These are phyloP conservation scores for Emmonsiellopsis sp. DNA, from an alignment of 2,329 filamentous ascomycete species.

Conservation along the genomic window DNA sequence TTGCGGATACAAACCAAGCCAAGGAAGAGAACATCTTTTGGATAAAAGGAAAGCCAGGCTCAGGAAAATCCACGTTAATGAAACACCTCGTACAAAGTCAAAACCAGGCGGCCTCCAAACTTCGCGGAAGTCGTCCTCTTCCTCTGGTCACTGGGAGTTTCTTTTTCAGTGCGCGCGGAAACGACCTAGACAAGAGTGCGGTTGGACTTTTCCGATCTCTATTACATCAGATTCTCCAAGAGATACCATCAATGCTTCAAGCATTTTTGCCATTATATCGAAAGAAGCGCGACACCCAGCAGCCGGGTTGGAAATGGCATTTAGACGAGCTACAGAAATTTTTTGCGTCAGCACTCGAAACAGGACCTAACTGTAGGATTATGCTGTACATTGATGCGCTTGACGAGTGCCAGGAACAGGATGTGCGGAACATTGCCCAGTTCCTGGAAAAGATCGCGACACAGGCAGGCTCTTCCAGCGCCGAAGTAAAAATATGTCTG, in stretches of 20 bases:
- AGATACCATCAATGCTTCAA: not conserved
- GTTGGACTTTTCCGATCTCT: not conserved
- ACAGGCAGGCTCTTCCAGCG: too few species aligned
- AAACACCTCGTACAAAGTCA: not conserved
- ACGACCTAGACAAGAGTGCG: not conserved
- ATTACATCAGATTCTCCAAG: not conserved
- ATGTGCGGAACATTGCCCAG: too few species aligned
- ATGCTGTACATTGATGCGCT: not conserved
- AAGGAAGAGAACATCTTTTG: not conserved
- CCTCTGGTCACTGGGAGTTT: too few species aligned
- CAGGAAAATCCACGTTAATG: not conserved
- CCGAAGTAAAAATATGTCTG: too few species aligned
- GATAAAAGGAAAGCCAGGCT: not conserved
- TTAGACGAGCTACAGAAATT: not conserved
- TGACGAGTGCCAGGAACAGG: too few species aligned
- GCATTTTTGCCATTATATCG: not conserved
- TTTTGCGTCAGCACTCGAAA: not conserved
- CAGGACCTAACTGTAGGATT: not conserved
- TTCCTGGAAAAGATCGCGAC: too few species aligned
- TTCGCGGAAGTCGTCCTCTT: too few species aligned
- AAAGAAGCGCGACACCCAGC: not conserved
- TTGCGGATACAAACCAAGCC: not conserved
- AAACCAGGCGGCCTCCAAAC: too few species aligned
- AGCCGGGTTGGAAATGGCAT: not conserved
- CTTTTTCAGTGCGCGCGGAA: too few species aligned